Conservation (phyloP, 768 basidiomycete genomes). For the Amanita jacksonii region DNA sequence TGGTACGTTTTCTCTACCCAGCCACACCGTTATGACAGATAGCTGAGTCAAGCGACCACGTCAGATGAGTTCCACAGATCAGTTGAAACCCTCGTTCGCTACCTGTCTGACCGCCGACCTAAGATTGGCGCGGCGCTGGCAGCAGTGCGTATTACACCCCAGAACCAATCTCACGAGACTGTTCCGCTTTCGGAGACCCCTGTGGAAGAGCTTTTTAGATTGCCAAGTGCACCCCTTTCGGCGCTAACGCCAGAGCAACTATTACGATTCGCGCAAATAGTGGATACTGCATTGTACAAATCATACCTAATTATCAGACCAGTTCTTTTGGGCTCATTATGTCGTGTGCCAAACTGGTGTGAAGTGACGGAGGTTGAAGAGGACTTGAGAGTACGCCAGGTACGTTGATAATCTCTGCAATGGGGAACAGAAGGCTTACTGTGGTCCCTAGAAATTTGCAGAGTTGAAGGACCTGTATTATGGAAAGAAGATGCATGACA, state of each 20-base stretch:
- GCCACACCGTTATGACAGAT: background rate
- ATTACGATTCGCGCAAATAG: constrained; percentile 82
- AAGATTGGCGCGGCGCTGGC: constrained; percentile 75
- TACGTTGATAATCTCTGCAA: constrained; percentile 21
- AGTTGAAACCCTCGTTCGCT: constrained; percentile 81
- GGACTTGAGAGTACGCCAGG: constrained; percentile 70
- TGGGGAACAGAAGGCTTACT: background rate
- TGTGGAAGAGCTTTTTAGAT: constrained; percentile 61
- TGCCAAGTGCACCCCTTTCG: constrained; percentile 69
- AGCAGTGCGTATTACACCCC: constrained; percentile 55
- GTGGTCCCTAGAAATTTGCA: constrained; percentile 61
- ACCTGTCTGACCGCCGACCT: constrained; percentile 83
- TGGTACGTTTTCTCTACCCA: constrained; percentile 17
- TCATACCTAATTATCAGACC: constrained; percentile 80
- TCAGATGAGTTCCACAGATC: constrained; percentile 59
- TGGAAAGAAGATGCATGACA: constrained; percentile 91
- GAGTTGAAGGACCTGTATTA: constrained; percentile 90
- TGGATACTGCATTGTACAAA: constrained; percentile 93
- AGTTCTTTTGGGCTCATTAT: constrained; percentile 73
- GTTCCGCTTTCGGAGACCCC: constrained; percentile 65
- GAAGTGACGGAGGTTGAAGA: constrained; percentile 93
- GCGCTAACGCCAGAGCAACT: constrained; percentile 77
- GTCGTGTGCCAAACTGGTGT: constrained; percentile 93
- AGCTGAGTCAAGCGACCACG: too few species aligned
- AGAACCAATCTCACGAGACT: constrained; percentile 55